phyloP scores from a whole-genome alignment of 495 filamentous ascomycete genomes.

The Cercophora sp. region DNA sequence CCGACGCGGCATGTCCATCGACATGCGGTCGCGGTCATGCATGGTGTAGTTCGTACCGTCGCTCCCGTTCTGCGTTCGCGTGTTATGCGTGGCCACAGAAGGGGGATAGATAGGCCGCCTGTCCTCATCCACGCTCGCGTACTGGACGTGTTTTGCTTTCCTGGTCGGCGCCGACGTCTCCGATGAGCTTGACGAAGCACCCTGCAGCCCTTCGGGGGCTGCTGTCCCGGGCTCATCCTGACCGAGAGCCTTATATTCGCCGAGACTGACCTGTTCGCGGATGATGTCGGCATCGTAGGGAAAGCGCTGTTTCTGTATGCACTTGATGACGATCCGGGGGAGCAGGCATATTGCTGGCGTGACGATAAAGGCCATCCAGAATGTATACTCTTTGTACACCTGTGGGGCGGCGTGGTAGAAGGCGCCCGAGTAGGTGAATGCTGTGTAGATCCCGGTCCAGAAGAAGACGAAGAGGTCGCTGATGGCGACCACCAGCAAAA shows the following conservation, averaged over 20 bases:
- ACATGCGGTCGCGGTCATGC: conserved; percentile 58
- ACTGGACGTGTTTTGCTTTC: conserved; percentile 55
- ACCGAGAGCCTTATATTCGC: conserved; percentile 57
- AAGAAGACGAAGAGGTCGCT: conserved; percentile 88
- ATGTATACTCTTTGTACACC: conserved; percentile 74
- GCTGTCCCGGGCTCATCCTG: conserved; percentile 13
- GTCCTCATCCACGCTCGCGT: conserved; percentile 70
- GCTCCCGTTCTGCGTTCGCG: conserved; percentile 83
- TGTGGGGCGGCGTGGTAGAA: conserved; percentile 79
- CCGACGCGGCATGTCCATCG: conserved; percentile 31
- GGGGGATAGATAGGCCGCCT: conserved; percentile 87
- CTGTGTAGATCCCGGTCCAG: conserved; percentile 92
- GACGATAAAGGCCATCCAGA: conserved; percentile 78
- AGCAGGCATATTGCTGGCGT: conserved; percentile 75
- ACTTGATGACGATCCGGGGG: conserved; percentile 80
- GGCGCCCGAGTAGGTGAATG: conserved; percentile 55
- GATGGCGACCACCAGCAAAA: conserved; percentile 70
- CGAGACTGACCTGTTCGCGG: conserved; percentile 80
- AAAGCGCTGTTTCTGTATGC: conserved; percentile 86
- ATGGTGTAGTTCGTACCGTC: conserved; percentile 88
- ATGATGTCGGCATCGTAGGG: conserved; percentile 94
- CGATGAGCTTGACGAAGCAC: conserved; percentile 41
- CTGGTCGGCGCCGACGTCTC: conserved; percentile 43
- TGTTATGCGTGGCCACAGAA: conserved; percentile 76
- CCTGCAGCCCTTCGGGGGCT: conserved; percentile 21